Base-by-base conservation (phyloP, 345 rosid species). In the Pistacia vera region DNA sequence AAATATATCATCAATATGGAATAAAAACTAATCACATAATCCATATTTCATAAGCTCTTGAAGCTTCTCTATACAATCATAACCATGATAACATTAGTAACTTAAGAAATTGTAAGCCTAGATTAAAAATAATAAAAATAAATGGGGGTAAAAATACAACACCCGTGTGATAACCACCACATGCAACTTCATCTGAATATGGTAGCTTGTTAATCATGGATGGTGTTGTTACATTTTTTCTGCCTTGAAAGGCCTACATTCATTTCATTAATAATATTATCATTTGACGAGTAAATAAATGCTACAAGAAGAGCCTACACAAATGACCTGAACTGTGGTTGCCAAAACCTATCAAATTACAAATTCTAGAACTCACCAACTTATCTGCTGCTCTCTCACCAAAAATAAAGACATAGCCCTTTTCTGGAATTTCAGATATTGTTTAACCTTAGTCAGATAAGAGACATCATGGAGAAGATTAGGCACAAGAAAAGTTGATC, bases 81-180 rank as follows among this genome's bases (percentile, higher is more conserved):
- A 5, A 4, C 6, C 44, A 4, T 38, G 44, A 38, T 33, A 62
- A 44, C 22, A 12, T 59, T 5, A 0, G 35, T 55, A 2, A 36
- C 62, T 6, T 62, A 35, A 62, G 51, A 63, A 7, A 55, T 35
- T 8, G 0, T 56, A 63, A 67, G 36, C 30, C 28, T 18, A 33
- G 28, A 70, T 11, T n/a, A 70, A 70, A 9, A 22, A 18, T 38
- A 5, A 38, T n/a, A 63, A 35, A 35, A 9, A 16, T 8, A 33
- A 6, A 9, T 8, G 18, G 49, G 16, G 25, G 9, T 17, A 41
- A 54, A 22, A 70, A 48, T 41, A 95, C 79, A 63, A 86, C 87
- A 79, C 98, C 93, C 36, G 93, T 90, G 84, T 95, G 99, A 81
- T 95, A 93, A 73, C 99, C 97, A 85, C 99, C 99, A 36, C 98